Evolutionary conservation across 2,329 filamentous ascomycete genomes (phyloP).

Genomic region (Pseudohalonectria lignicola): DNA sequence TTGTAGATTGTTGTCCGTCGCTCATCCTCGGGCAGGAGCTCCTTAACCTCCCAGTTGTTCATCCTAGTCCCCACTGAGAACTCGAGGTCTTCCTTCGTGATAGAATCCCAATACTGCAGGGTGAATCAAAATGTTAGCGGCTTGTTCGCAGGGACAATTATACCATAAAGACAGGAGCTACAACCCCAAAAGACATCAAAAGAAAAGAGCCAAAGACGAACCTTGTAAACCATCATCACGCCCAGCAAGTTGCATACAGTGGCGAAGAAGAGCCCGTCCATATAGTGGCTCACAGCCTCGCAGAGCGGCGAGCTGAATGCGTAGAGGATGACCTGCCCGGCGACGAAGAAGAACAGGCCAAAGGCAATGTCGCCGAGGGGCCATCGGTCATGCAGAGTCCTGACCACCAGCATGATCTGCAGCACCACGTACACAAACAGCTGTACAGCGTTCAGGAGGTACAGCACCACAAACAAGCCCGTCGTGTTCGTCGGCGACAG

Average conservation of each 20-base stretch:
- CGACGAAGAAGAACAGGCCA: constrained; percentile 81
- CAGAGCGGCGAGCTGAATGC: constrained; percentile 82
- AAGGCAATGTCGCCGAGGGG: constrained; percentile 86
- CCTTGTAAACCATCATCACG: constrained; percentile 99
- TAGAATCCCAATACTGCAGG: constrained; percentile 91
- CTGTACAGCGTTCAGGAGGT: constrained; percentile 81
- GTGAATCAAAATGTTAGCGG: no score
- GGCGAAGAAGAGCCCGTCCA: constrained; percentile 90
- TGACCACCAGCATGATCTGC: constrained; percentile 79
- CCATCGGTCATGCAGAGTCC: constrained; percentile 92
- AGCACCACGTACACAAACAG: constrained; percentile 76
- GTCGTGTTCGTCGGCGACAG: constrained; percentile 76
- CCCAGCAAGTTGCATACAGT: constrained; percentile 87
- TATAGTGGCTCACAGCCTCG: constrained; percentile 73
- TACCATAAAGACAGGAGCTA: no score
- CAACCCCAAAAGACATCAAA: no score
- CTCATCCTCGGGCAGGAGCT: constrained; percentile 72
- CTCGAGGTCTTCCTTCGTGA: constrained; percentile 95
- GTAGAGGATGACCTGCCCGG: constrained; percentile 88
- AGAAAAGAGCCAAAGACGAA: constrained; percentile 17
- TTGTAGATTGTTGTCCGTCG: constrained; percentile 62
- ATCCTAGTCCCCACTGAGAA: constrained; percentile 92
- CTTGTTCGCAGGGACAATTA: no score
- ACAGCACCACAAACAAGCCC: constrained; percentile 83
- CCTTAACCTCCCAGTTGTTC: constrained; percentile 98